These are phyloP conservation scores for Trametes sp. DNA, from an alignment of 1,284 basidiomycete genomes.

Conservation along the genomic window DNA sequence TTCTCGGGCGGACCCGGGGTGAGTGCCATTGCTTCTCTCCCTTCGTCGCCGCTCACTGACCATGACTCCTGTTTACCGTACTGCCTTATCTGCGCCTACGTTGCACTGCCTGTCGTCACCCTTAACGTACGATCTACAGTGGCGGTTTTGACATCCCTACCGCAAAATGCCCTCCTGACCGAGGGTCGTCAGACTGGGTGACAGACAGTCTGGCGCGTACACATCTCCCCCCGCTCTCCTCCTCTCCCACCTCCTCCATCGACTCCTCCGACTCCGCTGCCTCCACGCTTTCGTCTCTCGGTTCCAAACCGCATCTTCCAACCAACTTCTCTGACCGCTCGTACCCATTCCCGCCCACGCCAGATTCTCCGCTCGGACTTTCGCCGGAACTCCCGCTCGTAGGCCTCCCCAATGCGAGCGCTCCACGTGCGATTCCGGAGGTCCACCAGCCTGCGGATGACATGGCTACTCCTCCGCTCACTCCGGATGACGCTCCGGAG, in stretches of 20 bases:
- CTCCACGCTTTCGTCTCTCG: slow-evolving; percentile 42
- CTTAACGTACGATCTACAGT: slow-evolving; percentile 51
- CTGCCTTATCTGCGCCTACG: neutral
- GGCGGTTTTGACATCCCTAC: slow-evolving; percentile 91
- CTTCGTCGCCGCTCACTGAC: slow-evolving; percentile 9
- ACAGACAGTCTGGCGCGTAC: slow-evolving; percentile 84
- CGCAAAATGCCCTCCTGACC: slow-evolving; percentile 88
- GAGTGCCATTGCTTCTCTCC: slow-evolving; percentile 39
- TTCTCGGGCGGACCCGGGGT: slow-evolving; percentile 90
- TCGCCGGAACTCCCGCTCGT: slow-evolving; percentile 28
- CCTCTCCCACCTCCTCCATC: slow-evolving; percentile 47
- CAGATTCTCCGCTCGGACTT: slow-evolving; percentile 23
- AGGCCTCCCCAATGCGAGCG: slow-evolving; percentile 36
- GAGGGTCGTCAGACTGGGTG: slow-evolving; percentile 93
- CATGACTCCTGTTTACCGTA: neutral
- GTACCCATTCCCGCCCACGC: slow-evolving; percentile 42
- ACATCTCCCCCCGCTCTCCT: slow-evolving; percentile 52
- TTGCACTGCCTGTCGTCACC: slow-evolving; percentile 1
- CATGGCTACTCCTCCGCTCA: slow-evolving; percentile 69
- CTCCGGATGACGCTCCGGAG: slow-evolving; percentile 54
- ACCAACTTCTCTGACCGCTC: slow-evolving; percentile 46
- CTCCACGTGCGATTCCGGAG: slow-evolving; percentile 55
- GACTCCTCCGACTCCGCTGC: slow-evolving; percentile 43
- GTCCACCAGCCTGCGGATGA: slow-evolving; percentile 36
- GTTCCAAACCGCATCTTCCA: slow-evolving; percentile 30